A percentile compares a stretch with the other conserved stretches of the same genome.
These are phyloP conservation scores for Wickerhamiella siamensis DNA, from an alignment of 805 yeast genomes.

Conservation along the genomic window DNA sequence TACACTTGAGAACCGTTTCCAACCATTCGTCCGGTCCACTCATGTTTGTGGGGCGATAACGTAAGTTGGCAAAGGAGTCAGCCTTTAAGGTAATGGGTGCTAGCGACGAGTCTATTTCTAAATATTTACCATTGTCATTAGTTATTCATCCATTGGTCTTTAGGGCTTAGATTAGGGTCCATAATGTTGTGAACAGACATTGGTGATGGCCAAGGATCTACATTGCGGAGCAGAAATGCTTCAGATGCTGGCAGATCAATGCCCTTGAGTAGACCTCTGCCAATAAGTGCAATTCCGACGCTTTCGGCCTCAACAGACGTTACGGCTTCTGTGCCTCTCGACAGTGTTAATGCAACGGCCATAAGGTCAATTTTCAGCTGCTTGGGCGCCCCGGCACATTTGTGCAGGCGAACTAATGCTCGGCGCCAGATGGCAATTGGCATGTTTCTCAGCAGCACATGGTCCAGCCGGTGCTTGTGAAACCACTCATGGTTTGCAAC, in stretches of 20 bases:
- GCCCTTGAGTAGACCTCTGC: conserved; percentile 18
- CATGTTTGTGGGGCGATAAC: conserved; percentile 6
- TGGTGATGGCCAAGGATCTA: background rate
- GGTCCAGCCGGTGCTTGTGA: conserved; percentile 16
- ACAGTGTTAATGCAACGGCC: conserved; percentile 1
- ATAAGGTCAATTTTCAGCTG: conserved; percentile 10
- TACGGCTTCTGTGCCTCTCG: background rate
- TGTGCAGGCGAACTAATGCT: conserved; percentile 15
- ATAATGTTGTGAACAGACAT: background rate
- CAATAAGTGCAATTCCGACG: conserved; percentile 16
- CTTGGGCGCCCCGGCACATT: conserved; percentile 2
- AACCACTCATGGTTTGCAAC: conserved; percentile 21
- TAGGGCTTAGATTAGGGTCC: background rate
- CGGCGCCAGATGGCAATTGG: conserved; percentile 22
- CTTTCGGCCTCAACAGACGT: conserved; percentile 11
- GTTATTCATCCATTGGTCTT: conserved; percentile 1
- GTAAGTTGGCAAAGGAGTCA: too few relatives aligned
- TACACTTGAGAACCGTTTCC: conserved; percentile 82
- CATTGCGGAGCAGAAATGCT: conserved; percentile 1
- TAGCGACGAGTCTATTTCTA: too few relatives aligned
- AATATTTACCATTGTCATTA: background rate
- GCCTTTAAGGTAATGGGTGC: too few relatives aligned
- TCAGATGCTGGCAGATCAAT: conserved; percentile 1
- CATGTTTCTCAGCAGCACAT: conserved; percentile 18
- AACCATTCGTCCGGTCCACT: conserved; percentile 90